Conservation (phyloP, 257 asterid species). For the Solanum appendiculatum region DNA sequence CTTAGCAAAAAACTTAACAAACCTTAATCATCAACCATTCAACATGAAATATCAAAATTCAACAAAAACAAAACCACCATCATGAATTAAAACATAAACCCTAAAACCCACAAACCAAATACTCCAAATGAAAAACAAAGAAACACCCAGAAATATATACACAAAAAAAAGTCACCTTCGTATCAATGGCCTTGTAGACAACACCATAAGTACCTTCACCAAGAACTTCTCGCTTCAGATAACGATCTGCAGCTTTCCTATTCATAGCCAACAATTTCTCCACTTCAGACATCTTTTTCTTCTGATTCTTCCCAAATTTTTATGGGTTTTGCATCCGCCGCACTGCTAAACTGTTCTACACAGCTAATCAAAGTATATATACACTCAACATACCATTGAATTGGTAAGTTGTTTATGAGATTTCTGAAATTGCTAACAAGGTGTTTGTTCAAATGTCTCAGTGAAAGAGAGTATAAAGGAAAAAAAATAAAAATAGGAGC, state of each 20-base stretch:
- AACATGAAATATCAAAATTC: not conserved
- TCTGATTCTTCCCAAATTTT: not conserved
- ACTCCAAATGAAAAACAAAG: not conserved
- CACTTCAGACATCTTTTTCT: not conserved
- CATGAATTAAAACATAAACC: not conserved
- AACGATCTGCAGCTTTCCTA: constrained; percentile 83
- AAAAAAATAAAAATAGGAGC: not conserved
- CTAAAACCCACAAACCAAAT: not conserved
- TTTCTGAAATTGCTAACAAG: not conserved
- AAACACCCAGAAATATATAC: not conserved
- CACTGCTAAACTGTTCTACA: not conserved
- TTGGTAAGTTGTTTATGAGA: not conserved
- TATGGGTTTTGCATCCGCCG: not conserved
- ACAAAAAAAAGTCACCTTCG: constrained; percentile 46
- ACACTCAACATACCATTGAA: not conserved
- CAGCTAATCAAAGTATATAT: not conserved
- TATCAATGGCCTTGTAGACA: constrained; percentile 91
- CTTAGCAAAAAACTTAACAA: no score
- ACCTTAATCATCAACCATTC: not conserved
- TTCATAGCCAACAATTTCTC: constrained; percentile 1
- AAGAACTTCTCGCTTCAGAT: constrained; percentile 71
- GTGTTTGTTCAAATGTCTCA: not conserved
- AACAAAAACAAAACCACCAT: not conserved
- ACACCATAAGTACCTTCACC: constrained; percentile 99
- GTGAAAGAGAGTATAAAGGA: not conserved